A percentile compares a stretch with the other conserved stretches of the same genome.
Conservation (phyloP, 257 asterid species). For the Nicotiana sylvestris region DNA sequence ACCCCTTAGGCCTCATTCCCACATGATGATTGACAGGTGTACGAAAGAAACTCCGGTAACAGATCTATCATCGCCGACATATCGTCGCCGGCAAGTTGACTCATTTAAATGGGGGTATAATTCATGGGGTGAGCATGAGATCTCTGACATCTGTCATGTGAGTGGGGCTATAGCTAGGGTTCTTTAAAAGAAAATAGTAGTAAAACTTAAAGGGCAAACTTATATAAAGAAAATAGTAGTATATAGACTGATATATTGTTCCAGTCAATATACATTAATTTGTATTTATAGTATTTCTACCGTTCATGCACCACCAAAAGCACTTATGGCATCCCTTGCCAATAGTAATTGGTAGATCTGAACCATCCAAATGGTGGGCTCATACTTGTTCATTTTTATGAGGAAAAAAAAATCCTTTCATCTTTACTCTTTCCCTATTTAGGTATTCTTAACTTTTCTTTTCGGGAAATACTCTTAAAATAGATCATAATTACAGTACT, state of each 20-base stretch:
- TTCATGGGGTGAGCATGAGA: neutral
- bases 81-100: neutral
- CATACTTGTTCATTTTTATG: neutral
- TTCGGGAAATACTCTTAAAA: neutral
- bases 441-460: neutral
- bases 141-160: slow-evolving; percentile 75
- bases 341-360: slow-evolving; percentile 51
- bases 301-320: slow-evolving; percentile 40
- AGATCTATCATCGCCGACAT: neutral
- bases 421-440: neutral
- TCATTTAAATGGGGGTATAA: neutral
- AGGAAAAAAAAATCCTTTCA: neutral
- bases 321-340: slow-evolving; percentile 46
- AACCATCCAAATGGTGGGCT: slow-evolving; percentile 55
- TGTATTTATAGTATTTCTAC: neutral
- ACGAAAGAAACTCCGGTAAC: neutral
- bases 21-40: neutral
- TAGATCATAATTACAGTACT: too few species aligned
- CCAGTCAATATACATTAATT: slow-evolving; percentile 21
- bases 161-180: slow-evolving; percentile 48
- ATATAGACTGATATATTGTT: slow-evolving; percentile 17
- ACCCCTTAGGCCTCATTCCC: neutral
- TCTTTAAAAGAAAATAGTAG: slow-evolving; percentile 19
- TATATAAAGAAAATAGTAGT: neutral
- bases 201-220: too few species aligned